These are phyloP conservation scores for Onygenales sp. DNA, from an alignment of 2,329 filamentous ascomycete genomes.

Conservation along the genomic window DNA sequence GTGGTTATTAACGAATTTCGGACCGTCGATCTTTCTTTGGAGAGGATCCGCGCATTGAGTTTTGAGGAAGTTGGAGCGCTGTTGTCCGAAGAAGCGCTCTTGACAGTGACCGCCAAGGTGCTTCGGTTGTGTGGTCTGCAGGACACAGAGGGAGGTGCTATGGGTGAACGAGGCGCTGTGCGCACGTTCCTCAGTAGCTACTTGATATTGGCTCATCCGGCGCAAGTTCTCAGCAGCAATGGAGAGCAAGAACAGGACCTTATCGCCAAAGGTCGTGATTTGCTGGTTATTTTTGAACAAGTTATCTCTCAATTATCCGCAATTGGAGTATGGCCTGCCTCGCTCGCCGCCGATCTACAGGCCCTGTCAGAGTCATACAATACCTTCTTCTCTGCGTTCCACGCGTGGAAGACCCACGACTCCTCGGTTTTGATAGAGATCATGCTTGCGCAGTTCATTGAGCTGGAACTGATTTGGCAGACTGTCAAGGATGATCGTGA, in stretches of 20 bases:
- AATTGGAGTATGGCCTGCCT: constrained; percentile 26
- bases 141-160: constrained; percentile 39
- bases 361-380: constrained; percentile 47
- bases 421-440: constrained; percentile 54
- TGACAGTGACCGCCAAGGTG: constrained; percentile 44
- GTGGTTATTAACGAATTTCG: constrained; percentile 42
- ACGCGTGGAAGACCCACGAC: constrained; percentile 57
- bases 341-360: constrained; percentile 39
- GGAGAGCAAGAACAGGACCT: constrained; percentile 55
- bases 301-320: constrained; percentile 41
- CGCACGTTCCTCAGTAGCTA: constrained; percentile 56
- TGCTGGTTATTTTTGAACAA: constrained; percentile 48
- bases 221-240: constrained; percentile 50
- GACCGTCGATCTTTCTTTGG: constrained; percentile 43
- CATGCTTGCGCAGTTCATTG: constrained; percentile 58
- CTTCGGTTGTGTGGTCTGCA: constrained; percentile 48
- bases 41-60: constrained; percentile 40
- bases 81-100: constrained; percentile 45
- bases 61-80: constrained; percentile 52
- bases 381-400: constrained; percentile 53
- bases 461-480: constrained; percentile 58
- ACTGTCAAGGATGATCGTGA: constrained; percentile 54
- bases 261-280: constrained; percentile 50
- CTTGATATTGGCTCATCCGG: constrained; percentile 52
- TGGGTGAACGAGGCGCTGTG: constrained; percentile 42